phyloP scores from a whole-genome alignment of 176 grass and related monocot genomes.

The Eragrostis curvula region DNA sequence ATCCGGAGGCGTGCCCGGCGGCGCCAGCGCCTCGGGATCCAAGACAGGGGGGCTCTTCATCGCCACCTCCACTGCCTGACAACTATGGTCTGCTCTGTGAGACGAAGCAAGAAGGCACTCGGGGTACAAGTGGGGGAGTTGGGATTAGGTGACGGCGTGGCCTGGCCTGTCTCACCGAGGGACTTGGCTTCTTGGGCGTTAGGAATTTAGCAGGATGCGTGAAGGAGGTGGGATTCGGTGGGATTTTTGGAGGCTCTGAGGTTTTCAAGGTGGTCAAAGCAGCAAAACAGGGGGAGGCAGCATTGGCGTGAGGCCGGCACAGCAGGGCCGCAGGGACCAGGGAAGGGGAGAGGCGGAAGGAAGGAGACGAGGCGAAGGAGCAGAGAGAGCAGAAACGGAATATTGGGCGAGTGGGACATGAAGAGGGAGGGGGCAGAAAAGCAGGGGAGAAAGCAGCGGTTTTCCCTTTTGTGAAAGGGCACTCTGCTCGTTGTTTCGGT shows the following conservation, averaged over 20 bases:
- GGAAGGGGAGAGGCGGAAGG: background rate
- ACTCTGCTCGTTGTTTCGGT: background rate
- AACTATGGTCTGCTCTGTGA: background rate
- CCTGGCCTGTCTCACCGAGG: background rate
- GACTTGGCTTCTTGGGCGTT: conserved; percentile 23
- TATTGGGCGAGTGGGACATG: conserved; percentile 30
- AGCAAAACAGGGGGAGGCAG: conserved; percentile 42
- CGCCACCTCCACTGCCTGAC: conserved; percentile 1
- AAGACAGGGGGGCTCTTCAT: conserved; percentile 56
- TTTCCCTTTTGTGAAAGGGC: conserved; percentile 35
- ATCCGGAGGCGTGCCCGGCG: conserved; percentile 36
- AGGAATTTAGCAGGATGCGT: conserved; percentile 20
- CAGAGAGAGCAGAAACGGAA: conserved; percentile 18
- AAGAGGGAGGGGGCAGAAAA: conserved; percentile 9
- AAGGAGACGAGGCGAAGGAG: conserved; percentile 37
- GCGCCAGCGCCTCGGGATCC: conserved; percentile 51
- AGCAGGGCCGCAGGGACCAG: background rate
- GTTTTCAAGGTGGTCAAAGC: conserved; percentile 46
- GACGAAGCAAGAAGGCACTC: conserved; percentile 17
- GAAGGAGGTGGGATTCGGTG: conserved; percentile 25
- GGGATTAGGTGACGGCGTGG: conserved; percentile 33
- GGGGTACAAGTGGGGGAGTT: background rate
- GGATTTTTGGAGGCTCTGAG: conserved; percentile 23
- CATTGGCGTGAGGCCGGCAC: conserved; percentile 38
- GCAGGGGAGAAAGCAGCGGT: conserved; percentile 22